phyloP scores from a whole-genome alignment of 805 yeast species.

The Zygoascus tannicola region DNA sequence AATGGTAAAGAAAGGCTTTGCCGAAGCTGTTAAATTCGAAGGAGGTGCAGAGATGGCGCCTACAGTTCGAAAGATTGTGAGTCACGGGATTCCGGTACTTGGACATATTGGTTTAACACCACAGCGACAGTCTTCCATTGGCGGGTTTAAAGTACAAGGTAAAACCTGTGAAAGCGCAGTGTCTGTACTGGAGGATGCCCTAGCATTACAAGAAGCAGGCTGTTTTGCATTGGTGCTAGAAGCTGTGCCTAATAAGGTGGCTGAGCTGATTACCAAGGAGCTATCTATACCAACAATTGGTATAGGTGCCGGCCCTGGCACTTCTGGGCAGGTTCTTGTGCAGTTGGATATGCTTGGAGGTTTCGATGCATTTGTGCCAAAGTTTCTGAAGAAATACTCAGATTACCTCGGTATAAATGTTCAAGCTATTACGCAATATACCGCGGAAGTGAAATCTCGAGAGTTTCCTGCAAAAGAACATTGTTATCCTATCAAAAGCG shows the following conservation, averaged over 20 bases:
- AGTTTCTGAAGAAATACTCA: constrained; percentile 68
- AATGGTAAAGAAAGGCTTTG: constrained; percentile 45
- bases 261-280: constrained; percentile 49
- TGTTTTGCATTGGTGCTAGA: constrained; percentile 69
- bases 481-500: constrained; percentile 61
- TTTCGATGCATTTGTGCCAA: constrained; percentile 45
- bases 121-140: constrained; percentile 64
- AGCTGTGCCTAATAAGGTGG: constrained; percentile 73
- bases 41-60: constrained; percentile 56
- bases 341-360: constrained; percentile 73
- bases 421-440: constrained; percentile 45
- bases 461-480: constrained; percentile 60
- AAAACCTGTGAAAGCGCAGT: constrained; percentile 43
- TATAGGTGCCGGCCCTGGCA: constrained; percentile 82
- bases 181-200: constrained; percentile 55
- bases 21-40: constrained; percentile 75
- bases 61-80: constrained; percentile 46
- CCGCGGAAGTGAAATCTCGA: constrained; percentile 44
- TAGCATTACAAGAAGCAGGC: constrained; percentile 64
- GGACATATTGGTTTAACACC: constrained; percentile 94
- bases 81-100: constrained; percentile 76
- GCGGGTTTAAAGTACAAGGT: constrained; percentile 90
- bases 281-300: constrained; percentile 79
- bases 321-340: constrained; percentile 87
- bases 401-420: constrained; percentile 42